Base-by-base conservation (phyloP, 805 yeast genomes). In the Spathaspora arborariae region DNA sequence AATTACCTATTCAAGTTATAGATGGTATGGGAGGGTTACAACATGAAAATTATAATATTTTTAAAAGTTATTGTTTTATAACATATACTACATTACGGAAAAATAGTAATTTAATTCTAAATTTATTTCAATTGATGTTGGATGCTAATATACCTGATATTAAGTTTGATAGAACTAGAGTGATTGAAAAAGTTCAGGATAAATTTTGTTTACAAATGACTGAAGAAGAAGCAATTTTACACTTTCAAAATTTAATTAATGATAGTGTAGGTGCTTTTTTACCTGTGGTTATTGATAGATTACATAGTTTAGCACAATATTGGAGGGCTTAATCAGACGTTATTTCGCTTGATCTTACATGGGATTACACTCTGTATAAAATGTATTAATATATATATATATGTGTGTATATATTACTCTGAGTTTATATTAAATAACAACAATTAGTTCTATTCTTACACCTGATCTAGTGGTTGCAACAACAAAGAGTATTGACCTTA, bases 311-410 rank as follows among this genome's bases (percentile, higher is more conserved):
- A 61, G 97, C 99, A 0, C 99, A 94, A 61, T 94, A 94, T 61
- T 95, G 99, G 99, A 72, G 99, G 50, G 90, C 97, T 0, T 92
- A 51, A n/a, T n/a, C n/a, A n/a, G n/a, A n/a, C n/a, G n/a, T n/a
- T n/a, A n/a, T n/a, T n/a, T n/a, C n/a, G n/a, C n/a, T n/a, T n/a
- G n/a, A n/a, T n/a, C n/a, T n/a, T n/a, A n/a, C n/a, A n/a, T n/a
- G n/a, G n/a, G n/a, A n/a, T n/a, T n/a, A n/a, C n/a, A n/a, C n/a
- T n/a, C n/a, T n/a, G n/a, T n/a, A n/a, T n/a, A n/a, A n/a, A n/a
- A 13, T 16, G 8, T 10, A 10, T 30, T 6, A 13, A 30, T 30
- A 13, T 8, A 13, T 30, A 30, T 10, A 30, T 13, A 30, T 13
- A 30, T 22, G 26, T 22, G 26, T 22, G 26, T 7, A 22, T 22